Percentiles rank a stretch among this genome's conserved stretches.
Conservation (phyloP, 345 rosid genomes). For the Noccaea caerulescens region DNA sequence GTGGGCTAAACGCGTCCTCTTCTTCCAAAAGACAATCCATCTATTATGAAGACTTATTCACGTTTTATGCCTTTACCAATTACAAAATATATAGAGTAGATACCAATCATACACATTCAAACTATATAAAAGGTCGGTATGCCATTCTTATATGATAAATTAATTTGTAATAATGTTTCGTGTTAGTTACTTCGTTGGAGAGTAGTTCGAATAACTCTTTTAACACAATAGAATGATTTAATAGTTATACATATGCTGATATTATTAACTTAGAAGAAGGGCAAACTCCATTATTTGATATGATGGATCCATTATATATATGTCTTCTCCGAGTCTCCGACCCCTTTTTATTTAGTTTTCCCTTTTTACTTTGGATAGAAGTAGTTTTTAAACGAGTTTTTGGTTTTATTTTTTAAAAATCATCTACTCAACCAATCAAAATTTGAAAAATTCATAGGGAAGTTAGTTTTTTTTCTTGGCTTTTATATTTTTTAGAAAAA, state of each 20-base stretch:
- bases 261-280: too few species aligned
- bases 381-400: too few species aligned
- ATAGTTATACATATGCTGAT: neutral
- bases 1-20: slow-evolving; percentile 6
- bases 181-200: neutral
- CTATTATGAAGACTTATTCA: neutral
- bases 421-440: too few species aligned
- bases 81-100: neutral
- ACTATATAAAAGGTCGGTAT: neutral
- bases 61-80: too few species aligned
- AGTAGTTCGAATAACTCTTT: neutral
- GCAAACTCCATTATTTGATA: too few species aligned
- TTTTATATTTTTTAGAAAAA: too few species aligned
- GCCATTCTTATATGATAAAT: neutral
- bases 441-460: too few species aligned
- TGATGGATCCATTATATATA: neutral
- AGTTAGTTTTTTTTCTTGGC: too few species aligned
- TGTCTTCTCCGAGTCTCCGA: too few species aligned
- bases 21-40: neutral
- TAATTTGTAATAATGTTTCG: neutral
- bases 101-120: neutral
- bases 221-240: neutral
- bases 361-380: neutral
- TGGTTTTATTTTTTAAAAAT: too few species aligned
- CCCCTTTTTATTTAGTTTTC: neutral